Base-by-base conservation (phyloP, 1,284 basidiomycete genomes). In the Pholiota adiposa region DNA sequence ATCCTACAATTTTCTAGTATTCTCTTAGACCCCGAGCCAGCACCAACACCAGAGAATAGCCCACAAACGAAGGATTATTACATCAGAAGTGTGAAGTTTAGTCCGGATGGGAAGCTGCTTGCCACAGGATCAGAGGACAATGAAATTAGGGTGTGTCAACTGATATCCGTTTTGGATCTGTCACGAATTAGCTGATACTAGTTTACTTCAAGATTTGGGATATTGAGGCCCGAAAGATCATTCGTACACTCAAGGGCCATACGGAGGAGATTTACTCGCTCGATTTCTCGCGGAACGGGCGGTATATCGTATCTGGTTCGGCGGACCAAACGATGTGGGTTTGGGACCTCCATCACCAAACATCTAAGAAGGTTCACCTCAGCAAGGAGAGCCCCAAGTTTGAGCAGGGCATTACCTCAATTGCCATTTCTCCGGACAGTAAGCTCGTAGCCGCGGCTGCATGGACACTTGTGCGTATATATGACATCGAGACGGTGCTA, bases 231-330 rank as follows among this genome's bases (percentile, higher is more conserved):
- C 87, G 87, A 68, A 82, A 84, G 49, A 89, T 94, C 66, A 80
- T 85, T 60, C 86, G 84, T 60, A 80, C 92, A 19, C 91, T 96
- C 64, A 85, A 89, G 52, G 95, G 94, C 1, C 95, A 97, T 75
- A 86, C 89, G 71, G 90, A 93, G 70, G 94, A 95, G 74, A 94
- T 97, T 66, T 97, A 96, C 75, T 93, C 93, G 4, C 85, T 97
- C 60, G 93, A 94, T 71, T 96, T 94, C 72, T 90, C 90, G 8
- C 76, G 83, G 23, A 92, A 96, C 69, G 93, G 94, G 6, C 80
- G 86, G 12, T 85, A 90, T 65, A 87, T 97, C 62, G 90, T 94
- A n/a, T 93, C 91, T 11, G 94, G 93, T 16, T 94, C 92, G 0
- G 93, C 92, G 4, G 95, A 97, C 77, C 90, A 90, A 75, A 94